Evolutionary conservation across 345 rosid species (phyloP), one percentile per base, ranked within the genome.

Genomic region (Balakata baccata): DNA sequence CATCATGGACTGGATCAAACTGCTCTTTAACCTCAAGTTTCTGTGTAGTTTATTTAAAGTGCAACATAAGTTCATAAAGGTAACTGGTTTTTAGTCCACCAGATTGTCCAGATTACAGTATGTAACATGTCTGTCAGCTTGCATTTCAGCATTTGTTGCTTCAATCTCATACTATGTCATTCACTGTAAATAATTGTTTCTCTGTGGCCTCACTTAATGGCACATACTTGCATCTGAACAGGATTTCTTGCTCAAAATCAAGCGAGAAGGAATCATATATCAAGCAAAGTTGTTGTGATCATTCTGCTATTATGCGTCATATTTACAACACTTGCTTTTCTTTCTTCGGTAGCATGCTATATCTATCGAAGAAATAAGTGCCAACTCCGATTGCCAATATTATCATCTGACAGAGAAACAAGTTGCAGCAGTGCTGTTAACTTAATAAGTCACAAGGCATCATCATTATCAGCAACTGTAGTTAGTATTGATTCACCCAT

Each of bases 341-440:
- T 92, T 68, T 85, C 86, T 74, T 91, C 93, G 23, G 66, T 85
- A 75, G 68, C 78, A 51, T 92, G 85, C 80, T 91, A 86, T 68
- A 37, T 95, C 59, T 83, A 64, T 70, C 81, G 83, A 64, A 89
- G 78, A 81, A 89, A 84, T 68, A 89, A 79, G 70, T 74, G 74
- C 74, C 78, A 66, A 66, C 74, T 80, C 76, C 88, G 71, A 72
- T 72, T 75, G 12, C 84, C 94, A 54, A 66, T 78, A 34, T 86
- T 87, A 72, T 86, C 87, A 22, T 84, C 93, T 4, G 98, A 90
- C 77, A 89, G 80, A 78, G 94, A 86, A 74, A 79, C 88, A 4
- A 89, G 99, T 73, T 90, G 81, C 91, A 84, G 83, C 34, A 95
- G 99, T 83, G 85, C 87, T 74, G 78, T 92, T 53, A 88, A 89